Percentiles rank a stretch among this genome's conserved stretches.
phyloP scores from a whole-genome alignment of 306 rosid species.

The Morella rubra region DNA sequence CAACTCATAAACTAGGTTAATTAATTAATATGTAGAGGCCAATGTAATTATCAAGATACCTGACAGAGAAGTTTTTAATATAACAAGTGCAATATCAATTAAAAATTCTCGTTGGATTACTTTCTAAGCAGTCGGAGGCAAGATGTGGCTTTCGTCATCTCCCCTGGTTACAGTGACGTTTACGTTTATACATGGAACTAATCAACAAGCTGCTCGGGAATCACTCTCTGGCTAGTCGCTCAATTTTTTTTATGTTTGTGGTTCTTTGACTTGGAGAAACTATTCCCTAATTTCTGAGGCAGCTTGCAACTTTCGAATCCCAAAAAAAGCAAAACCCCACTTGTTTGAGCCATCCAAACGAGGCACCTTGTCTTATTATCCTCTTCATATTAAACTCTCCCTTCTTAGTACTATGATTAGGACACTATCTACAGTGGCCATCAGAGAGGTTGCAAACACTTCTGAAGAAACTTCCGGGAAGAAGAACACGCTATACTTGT shows the following conservation, averaged over 20 bases:
- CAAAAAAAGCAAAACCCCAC: background rate
- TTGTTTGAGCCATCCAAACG: slow-evolving; percentile 3
- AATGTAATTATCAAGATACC: background rate
- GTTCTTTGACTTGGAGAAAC: background rate
- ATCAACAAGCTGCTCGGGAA: background rate
- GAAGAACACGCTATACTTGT: background rate
- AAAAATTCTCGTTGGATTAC: background rate
- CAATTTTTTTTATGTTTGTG: background rate
- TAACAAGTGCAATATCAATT: no score
- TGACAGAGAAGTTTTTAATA: no score
- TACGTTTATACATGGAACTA: slow-evolving; percentile 16
- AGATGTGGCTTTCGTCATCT: slow-evolving; percentile 31
- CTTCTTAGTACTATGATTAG: background rate
- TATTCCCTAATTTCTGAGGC: background rate
- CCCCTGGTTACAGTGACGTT: slow-evolving; percentile 40
- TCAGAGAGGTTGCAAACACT: background rate
- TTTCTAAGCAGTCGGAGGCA: background rate
- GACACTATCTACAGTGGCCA: background rate
- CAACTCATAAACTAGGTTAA: no score
- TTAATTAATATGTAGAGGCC: no score
- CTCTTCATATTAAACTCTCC: background rate
- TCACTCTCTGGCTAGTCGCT: background rate
- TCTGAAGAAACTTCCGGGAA: background rate
- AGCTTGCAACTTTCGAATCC: slow-evolving; percentile 4
- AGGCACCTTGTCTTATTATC: background rate